Base-by-base conservation (phyloP, 345 rosid species). In the Garcia nutans region DNA sequence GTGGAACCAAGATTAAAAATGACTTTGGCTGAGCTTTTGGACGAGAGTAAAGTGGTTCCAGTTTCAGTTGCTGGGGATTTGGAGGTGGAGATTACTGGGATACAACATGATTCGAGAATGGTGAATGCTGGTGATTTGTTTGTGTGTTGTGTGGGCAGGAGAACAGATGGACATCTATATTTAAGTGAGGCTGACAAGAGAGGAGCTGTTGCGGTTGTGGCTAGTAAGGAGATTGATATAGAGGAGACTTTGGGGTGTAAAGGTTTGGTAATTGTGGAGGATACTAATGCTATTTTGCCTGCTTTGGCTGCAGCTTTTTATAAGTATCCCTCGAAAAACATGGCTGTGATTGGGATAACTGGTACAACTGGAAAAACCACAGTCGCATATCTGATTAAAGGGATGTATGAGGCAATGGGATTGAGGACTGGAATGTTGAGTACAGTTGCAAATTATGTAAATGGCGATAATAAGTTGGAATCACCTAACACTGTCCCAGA, bases 111-210 rank as follows among this genome's bases (percentile, higher is more conserved):
- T 74, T 93, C 99, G 3, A 84, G 97, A 45, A 79, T 88, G 20
- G 97, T 95, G n/a, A 88, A 79, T 71, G 87, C 93, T 28, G 97
- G 99, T 58, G 97, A 93, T 87, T 85, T 95, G 83, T 93, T 91
- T 64, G 96, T 93, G 1, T 95, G 99, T 64, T 89, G 97, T 71
- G 86, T 89, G 6, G 97, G 93, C 77, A 86, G 76, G 79, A 87
- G 75, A 66, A 86, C 85, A 2, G 93, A 90, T 63, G 95, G 88
- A 55, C 91, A 91, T 81, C 84, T 92, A 80, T 87, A 77, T 78
- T 79, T 95, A 83, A 91, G 88, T 45, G 99, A 95, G 88, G 97
- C 97, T 63, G 97, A 93, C 72, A 95, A 93, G 85, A 91, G 99
- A 88, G 97, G 97, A 76, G 97, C 97, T 8, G 96, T 91, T 82